A percentile compares a stretch with the other conserved stretches of the same genome.
phyloP scores from a whole-genome alignment of 2,329 filamentous ascomycete species.

The Aspergillus ochraceoroseus region DNA sequence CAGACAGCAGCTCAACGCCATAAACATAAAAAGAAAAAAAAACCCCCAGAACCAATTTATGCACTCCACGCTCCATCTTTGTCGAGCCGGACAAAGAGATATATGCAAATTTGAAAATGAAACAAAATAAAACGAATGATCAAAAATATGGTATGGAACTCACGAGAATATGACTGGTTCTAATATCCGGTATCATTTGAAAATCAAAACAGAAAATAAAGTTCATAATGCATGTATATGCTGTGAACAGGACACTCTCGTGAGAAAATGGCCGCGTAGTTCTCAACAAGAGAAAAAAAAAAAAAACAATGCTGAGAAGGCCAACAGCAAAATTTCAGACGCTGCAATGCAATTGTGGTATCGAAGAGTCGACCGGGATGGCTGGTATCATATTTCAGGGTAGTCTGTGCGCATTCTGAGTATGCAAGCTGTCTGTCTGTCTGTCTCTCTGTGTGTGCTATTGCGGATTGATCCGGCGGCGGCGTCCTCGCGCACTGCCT shows the following conservation, averaged over 20 bases:
- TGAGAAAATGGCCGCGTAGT: conserved; percentile 14
- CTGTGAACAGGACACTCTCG: background rate
- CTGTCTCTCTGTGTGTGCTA: no score
- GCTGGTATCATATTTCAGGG: conserved; percentile 1
- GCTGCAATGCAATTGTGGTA: conserved; percentile 14
- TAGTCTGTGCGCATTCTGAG: background rate
- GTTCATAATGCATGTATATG: background rate
- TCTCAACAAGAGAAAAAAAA: background rate
- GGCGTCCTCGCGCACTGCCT: conserved; percentile 72
- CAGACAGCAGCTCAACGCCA: conserved; percentile 2
- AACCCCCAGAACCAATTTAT: conserved; percentile 7
- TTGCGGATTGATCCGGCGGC: conserved; percentile 53
- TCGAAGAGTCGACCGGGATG: conserved; percentile 5
- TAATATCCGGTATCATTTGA: conserved; percentile 19
- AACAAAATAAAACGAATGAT: conserved; percentile 6
- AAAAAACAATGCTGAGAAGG: conserved; percentile 1
- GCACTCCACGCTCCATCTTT: conserved; percentile 13
- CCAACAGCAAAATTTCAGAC: conserved; percentile 3
- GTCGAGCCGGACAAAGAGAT: conserved; percentile 4
- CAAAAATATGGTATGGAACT: no score
- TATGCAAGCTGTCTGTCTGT: background rate
- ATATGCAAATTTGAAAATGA: conserved; percentile 9
- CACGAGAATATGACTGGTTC: conserved; percentile 5
- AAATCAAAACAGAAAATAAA: conserved; percentile 8
- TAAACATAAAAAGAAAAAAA: background rate